Percentiles rank a stretch among this genome's conserved stretches.
Evolutionary conservation across 768 basidiomycete species (phyloP).

Genomic region (Phanerochaete carnosa): DNA sequence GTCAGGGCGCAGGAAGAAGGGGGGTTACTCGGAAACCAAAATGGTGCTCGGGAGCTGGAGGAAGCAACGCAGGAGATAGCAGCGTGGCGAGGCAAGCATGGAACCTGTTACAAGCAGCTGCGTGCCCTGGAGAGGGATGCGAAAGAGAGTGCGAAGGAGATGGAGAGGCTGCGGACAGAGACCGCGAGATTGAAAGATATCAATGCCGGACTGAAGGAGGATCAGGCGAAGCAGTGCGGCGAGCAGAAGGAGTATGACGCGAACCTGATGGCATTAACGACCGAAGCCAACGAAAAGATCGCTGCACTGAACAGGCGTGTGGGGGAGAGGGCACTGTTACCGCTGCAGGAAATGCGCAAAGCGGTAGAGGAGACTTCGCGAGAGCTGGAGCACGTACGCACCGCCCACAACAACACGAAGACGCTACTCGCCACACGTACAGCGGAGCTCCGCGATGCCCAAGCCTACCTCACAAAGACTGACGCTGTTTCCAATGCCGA

Average conservation of each 20-base stretch:
- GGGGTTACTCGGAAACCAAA: background rate
- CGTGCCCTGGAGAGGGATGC: background rate
- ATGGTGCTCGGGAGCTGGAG: background rate
- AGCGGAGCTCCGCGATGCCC: slow-evolving; percentile 41
- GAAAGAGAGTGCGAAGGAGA: too few relatives aligned
- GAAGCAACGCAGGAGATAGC: background rate
- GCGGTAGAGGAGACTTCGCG: background rate
- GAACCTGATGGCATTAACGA: background rate
- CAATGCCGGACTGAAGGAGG: background rate
- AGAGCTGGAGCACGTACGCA: slow-evolving; percentile 13
- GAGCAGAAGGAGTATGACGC: background rate
- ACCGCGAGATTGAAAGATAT: background rate
- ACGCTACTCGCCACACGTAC: slow-evolving; percentile 34
- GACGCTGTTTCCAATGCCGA: slow-evolving; percentile 45
- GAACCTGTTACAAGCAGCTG: background rate
- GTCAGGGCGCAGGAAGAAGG: background rate
- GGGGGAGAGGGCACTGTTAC: background rate
- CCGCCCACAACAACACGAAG: slow-evolving; percentile 16
- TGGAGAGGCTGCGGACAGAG: background rate
- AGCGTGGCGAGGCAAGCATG: background rate
- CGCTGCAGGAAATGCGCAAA: background rate
- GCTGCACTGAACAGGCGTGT: background rate
- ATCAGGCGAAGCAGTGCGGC: background rate
- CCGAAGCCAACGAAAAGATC: background rate
- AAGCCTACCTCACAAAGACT: slow-evolving; percentile 41